Conservation (phyloP, 305 asterid species). For the Striga hermonthica region DNA sequence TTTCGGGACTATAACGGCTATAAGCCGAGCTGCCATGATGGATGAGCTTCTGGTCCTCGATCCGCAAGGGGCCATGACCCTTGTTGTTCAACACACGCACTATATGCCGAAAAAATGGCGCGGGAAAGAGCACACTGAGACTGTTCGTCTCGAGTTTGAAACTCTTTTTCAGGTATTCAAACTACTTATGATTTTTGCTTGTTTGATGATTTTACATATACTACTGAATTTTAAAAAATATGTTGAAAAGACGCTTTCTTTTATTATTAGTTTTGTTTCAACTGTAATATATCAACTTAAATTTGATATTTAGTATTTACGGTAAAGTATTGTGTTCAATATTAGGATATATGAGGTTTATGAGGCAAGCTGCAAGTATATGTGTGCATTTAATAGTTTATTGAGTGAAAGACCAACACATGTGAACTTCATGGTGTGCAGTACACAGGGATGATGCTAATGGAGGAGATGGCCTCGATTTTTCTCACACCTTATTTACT, state of each 20-base stretch:
- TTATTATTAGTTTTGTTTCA: too few relatives aligned
- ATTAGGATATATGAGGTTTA: too few relatives aligned
- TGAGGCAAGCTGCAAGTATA: not conserved
- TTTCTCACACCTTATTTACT: constrained; percentile 89
- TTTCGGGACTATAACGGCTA: constrained; percentile 94
- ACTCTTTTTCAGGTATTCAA: constrained; percentile 82
- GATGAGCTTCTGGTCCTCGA: constrained; percentile 87
- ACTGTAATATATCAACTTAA: too few relatives aligned
- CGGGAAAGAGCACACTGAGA: constrained; percentile 76
- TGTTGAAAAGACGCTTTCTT: not conserved
- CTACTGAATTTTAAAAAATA: not conserved
- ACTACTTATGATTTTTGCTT: constrained; percentile 20
- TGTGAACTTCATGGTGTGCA: constrained; percentile 40
- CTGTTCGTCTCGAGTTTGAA: constrained; percentile 76
- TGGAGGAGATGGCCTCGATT: constrained; percentile 98
- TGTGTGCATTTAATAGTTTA: not conserved
- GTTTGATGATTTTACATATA: not conserved
- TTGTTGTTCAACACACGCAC: constrained; percentile 81
- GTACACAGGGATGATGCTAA: constrained; percentile 93
- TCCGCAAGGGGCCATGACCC: constrained; percentile 81
- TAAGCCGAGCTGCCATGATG: constrained; percentile 77
- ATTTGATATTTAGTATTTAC: too few relatives aligned
- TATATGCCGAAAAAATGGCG: constrained; percentile 99
- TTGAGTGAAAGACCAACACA: not conserved
- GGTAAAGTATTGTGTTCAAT: too few relatives aligned